Base-by-base conservation (phyloP, 2,329 filamentous ascomycete genomes). In the Sporothrix globosa region DNA sequence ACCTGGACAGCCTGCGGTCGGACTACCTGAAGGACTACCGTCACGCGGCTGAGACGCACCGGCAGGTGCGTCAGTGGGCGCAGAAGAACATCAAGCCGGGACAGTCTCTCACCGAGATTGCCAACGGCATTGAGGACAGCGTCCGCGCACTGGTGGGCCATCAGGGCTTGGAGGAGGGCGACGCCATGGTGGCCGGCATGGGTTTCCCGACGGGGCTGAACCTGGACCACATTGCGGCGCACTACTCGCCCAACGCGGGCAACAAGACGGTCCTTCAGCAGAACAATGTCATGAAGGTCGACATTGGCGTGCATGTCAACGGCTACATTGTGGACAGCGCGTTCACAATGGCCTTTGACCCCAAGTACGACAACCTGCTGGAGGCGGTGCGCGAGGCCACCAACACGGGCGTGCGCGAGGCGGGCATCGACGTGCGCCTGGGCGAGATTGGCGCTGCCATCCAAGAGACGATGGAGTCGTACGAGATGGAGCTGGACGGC, bases 391-490 rank as follows among this genome's bases (percentile, higher is more conserved):
- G 88, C 80, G 91, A 88, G 70, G 91, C 92, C 17, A 94, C 91
- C 70, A 92, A 93, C 80, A 96, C 94, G 74, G 95, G 95, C 77
- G 87, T 97, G 77, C 90, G 88, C 84, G 92, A 96, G 83, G 93
- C 94, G 6, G 94, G 94, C 76, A 97, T 97, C 76, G 94, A 97
- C 78, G 93, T 93, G 61, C 90, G 94, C 70, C 90, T 97, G 76
- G 90, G 91, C 73, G 93, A 97, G 76, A 92, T 97, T 73, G 92
- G 93, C 72, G 91, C 87, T 11, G 85, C 88, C 21, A 95, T 97
- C 76, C 93, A 97, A 81, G 93, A 97, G 81, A 88, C 91, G 39
- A 97, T 97, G 93, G 93, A 97, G 82, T 94, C 91, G 80, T 96
- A 95, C 81, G 93, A 97, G 82, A 87, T 95, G 67, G 92, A 96